Base-by-base conservation (phyloP, 305 asterid genomes). In the Fraxinus greggii region DNA sequence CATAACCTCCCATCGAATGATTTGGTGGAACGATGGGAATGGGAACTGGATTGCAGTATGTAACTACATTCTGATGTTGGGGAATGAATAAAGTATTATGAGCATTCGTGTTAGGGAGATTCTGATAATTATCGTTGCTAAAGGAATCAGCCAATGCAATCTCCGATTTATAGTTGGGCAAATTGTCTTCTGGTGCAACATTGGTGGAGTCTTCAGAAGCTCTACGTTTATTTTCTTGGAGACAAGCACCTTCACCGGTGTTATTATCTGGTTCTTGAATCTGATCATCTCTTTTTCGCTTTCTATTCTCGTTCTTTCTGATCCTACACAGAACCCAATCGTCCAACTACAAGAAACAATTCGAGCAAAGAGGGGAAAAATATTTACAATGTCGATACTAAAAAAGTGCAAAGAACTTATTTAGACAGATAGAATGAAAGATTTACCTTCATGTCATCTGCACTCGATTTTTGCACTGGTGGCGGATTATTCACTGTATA, bases 301-400 rank as follows among this genome's bases (percentile, higher is more conserved):
- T 21, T 21, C 17, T 21, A 8, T 21, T 75, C 29, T 38, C 63
- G 23, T 23, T 75, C 63, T 75, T 75, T 45, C 17, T 9, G 7
- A 75, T 5, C 35, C 32, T 54, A 24, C 84, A 81, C 10, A 81
- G 31, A 8, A 75, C 80, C 48, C 76, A 75, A 32, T 74, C 61
- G 59, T 81, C 84, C 63, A 75, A 72, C 80, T 81, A 73, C 76
- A 75, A n/a, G 19, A 42, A 12, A 42, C 54, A 42, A 42, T 42
- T 10, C n/a, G 5, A 42, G 54, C 54, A 42, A 42, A 42, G 54
- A 10, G 54, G 15, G 54, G 54, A 12, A 42, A 42, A 42, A 36
- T 42, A 42, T 42, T 42, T 42, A n/a, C 12, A 80, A 74, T 9
- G 19, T 48, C 61, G 61, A 48, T n/a, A n/a, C 61, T 48, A 15